Evolutionary conservation across 1,139 yeast genomes (phyloP), one percentile per base, ranked within the genome.

Genomic region (Kluyveromyces sp.): DNA sequence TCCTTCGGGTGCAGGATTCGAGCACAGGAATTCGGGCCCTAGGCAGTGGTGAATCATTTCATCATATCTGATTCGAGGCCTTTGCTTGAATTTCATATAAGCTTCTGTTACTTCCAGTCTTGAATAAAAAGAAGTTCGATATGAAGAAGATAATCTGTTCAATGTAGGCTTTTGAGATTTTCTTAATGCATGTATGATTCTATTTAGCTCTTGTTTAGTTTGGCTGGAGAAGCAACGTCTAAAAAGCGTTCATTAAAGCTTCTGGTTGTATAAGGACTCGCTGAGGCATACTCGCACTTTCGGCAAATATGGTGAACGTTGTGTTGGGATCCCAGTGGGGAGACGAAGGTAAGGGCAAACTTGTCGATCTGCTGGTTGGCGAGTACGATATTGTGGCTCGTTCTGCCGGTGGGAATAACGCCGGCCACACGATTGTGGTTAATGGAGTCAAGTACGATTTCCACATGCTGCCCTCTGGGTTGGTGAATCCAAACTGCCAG

Each of bases 301-400:
- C 17, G 28, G n/a, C 9, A 31, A 53, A 22, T 13, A 67, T 68
- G 72, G 69, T 68, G 53, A 66, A 67, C 59, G 97, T 92, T 55
- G 97, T 92, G 46, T 77, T 92, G 61, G 98, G 98, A 49, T 73
- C 96, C 67, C 98, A 92, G 69, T 92, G 98, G 98, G 99, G 99
- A 52, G 99, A 92, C 64, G 99, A 92, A 78, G 99, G 99, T 64
- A 92, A 92, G 66, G 99, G 99, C 47, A 92, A 94, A 68, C 76
- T 92, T 48, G 98, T 92, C 45, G 98, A 92, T 65, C 74, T 92
- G 48, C 75, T 92, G 46, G 92, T 96, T 67, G 96, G 88, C 60
- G 80, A 86, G 56, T 83, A 89, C 56, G 98, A 92, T 57, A 92
- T 92, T 40, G 94, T 97, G 65, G 97, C 97, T 33, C 79, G 99